A percentile compares a stretch with the other conserved stretches of the same genome.
Conservation (phyloP, 768 basidiomycete genomes). For the Suillus bovinus region DNA sequence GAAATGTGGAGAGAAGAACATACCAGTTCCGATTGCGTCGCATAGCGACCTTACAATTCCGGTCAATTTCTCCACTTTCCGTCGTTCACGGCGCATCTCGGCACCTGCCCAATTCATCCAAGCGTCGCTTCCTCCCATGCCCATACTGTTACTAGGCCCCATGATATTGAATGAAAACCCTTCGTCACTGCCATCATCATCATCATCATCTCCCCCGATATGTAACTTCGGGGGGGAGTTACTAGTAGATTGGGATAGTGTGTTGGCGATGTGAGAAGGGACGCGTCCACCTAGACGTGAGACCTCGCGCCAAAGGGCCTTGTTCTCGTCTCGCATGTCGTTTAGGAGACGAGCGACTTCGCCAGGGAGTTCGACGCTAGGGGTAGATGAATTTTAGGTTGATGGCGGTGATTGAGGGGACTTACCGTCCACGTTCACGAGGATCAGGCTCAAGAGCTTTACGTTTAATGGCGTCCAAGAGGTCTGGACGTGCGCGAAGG, state of each 20-base stretch:
- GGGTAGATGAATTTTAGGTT: slow-evolving; percentile 29
- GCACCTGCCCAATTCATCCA: slow-evolving; percentile 32
- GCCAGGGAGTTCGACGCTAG: slow-evolving; percentile 77
- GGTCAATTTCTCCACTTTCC: slow-evolving; percentile 62
- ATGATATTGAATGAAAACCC: slow-evolving; percentile 10
- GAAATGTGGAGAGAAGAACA: slow-evolving; percentile 25
- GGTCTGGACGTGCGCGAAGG: slow-evolving; percentile 74
- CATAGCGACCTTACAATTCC: slow-evolving; percentile 61
- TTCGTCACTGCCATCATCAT: slow-evolving; percentile 14
- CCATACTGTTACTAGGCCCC: slow-evolving; percentile 10
- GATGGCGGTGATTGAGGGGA: background rate
- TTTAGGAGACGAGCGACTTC: slow-evolving; percentile 59
- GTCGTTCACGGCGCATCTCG: slow-evolving; percentile 56
- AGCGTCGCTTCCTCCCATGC: slow-evolving; percentile 20
- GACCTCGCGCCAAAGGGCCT: slow-evolving; percentile 50
- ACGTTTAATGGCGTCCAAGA: slow-evolving; percentile 84
- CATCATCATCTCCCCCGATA: slow-evolving; percentile 31
- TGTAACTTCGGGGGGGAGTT: slow-evolving; percentile 26
- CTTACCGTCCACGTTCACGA: slow-evolving; percentile 36
- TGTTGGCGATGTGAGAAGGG: slow-evolving; percentile 17
- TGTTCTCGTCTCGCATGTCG: slow-evolving; percentile 73
- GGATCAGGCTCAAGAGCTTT: slow-evolving; percentile 84
- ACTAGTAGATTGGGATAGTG: slow-evolving; percentile 3
- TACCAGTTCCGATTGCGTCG: slow-evolving; percentile 57
- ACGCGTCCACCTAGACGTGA: slow-evolving; percentile 22